Base-by-base conservation (phyloP, 768 basidiomycete species). In the Lactarius sp. region DNA sequence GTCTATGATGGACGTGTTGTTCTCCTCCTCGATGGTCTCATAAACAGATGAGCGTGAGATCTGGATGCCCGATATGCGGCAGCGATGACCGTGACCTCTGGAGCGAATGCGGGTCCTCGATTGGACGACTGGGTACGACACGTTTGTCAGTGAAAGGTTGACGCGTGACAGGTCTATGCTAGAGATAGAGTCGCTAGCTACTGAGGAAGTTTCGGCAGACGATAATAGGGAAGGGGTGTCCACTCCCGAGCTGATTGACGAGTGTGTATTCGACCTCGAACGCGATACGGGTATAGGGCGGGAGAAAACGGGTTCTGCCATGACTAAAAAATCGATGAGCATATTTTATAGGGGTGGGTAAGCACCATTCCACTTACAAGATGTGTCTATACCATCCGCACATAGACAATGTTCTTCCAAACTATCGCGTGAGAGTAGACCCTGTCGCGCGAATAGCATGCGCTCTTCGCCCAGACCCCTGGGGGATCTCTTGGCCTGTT, bases 21-120 rank as follows among this genome's bases (percentile, higher is more conserved):
- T 56, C 66, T 92, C 91, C 68, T 92, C 90, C 60, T 90, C 80
- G 53, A 92, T 92, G 0, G 87, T 91, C 71, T 91, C 90, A 66
- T 90, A 92, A 0, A 89, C 80, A 0, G 90, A 91, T 0, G 83
- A 76, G 4, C 86, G 79, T 13, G 86, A 86, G 9, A 81, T 79
- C 20, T 83, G 81, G 34, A 83, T 80, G 53, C 84, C 80, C 1
- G 88, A 89, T 55, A 84, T 81, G 2, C 88, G 82, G 41, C 88
- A 85, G 44, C 85, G 85, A 70, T 90, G 88, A 2, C 88, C 86
- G 44, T 83, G 80, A 0, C 88, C 86, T 18, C 80, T 81, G 9
- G 82, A 81, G 27, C 85, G 77, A 27, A 79, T 76, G 5, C 84
- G 80, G 51, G 78, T 73, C 37, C 82, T 75, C 3, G 77, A 74